Conservation (phyloP, 1,284 basidiomycete species). For the Clitocybe nebularis region DNA sequence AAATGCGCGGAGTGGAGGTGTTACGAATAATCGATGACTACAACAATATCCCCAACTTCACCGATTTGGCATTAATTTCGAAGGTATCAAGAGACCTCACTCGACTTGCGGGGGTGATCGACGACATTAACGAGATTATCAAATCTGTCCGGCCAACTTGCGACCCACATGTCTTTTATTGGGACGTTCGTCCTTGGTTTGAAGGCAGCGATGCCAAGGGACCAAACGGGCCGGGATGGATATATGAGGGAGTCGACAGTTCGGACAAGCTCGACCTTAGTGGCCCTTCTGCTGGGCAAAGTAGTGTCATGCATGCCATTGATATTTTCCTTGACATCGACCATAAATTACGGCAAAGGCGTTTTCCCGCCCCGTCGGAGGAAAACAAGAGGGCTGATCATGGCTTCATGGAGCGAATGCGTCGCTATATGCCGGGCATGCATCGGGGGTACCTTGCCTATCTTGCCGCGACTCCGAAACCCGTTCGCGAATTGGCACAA, state of each 20-base stretch:
- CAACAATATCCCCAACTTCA: conserved; percentile 65
- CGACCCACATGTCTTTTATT: conserved; percentile 89
- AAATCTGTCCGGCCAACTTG: conserved; percentile 70
- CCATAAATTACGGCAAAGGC: conserved; percentile 72
- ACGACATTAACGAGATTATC: conserved; percentile 69
- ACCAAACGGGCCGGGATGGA: conserved; percentile 61
- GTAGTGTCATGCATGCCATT: conserved; percentile 80
- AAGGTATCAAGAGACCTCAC: conserved; percentile 74
- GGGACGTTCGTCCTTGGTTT: conserved; percentile 91
- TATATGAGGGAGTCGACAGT: conserved; percentile 76
- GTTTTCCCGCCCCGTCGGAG: conserved; percentile 66
- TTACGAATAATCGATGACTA: conserved; percentile 87
- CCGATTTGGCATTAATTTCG: conserved; percentile 65
- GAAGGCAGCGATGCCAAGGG: conserved; percentile 74
- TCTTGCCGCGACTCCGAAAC: conserved; percentile 44
- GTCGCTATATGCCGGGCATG: conserved; percentile 77
- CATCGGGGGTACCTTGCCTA: conserved; percentile 65
- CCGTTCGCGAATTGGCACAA: conserved; percentile 58
- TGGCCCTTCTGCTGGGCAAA: conserved; percentile 94
- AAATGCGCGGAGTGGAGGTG: conserved; percentile 84
- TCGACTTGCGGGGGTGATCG: conserved; percentile 68
- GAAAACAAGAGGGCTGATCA: conserved; percentile 59
- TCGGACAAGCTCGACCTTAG: conserved; percentile 60
- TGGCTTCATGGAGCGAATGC: conserved; percentile 81
- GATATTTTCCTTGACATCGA: conserved; percentile 83